Percentiles rank a stretch among this genome's conserved stretches.
Conservation (phyloP, 1,139 yeast genomes). For the Geotrichum australiense region DNA sequence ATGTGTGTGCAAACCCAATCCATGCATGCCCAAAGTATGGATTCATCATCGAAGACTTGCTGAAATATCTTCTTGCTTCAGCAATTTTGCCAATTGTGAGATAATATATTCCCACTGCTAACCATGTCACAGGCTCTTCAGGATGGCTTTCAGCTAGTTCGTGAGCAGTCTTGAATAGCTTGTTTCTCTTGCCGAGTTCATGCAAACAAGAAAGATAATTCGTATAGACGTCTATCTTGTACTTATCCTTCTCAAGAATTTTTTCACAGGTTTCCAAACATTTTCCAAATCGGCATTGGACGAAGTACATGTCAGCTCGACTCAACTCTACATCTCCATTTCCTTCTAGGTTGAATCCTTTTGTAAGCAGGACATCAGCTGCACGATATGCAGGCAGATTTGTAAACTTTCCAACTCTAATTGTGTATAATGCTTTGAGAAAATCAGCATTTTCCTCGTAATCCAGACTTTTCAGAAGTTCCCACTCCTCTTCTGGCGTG, state of each 20-base stretch:
- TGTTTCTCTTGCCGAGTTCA: constrained; percentile 78
- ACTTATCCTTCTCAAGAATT: constrained; percentile 52
- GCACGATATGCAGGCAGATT: constrained; percentile 54
- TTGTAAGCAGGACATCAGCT: constrained; percentile 58
- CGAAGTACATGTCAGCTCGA: constrained; percentile 63
- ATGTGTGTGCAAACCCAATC: constrained; percentile 98
- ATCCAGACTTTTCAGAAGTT: constrained; percentile 56
- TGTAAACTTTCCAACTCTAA: constrained; percentile 67
- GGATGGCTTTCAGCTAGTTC: constrained; percentile 84
- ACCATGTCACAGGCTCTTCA: constrained; percentile 78
- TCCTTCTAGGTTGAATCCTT: constrained; percentile 62
- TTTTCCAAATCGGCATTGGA: constrained; percentile 73
- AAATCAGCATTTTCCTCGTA: constrained; percentile 75
- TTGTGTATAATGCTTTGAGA: constrained; percentile 65
- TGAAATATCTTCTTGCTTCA: constrained; percentile 83
- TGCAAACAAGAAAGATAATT: constrained; percentile 76
- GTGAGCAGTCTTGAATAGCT: constrained; percentile 74
- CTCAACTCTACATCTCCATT: constrained; percentile 66
- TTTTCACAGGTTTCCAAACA: constrained; percentile 70
- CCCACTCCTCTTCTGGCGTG: constrained; percentile 84
- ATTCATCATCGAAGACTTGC: constrained; percentile 80
- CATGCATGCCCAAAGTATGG: constrained; percentile 95
- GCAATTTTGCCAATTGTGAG: constrained; percentile 62
- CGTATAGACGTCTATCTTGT: constrained; percentile 64
- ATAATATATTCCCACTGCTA: constrained; percentile 88